Evolutionary conservation across 352 stramenopile genomes (phyloP).

Genomic region (Phytopythium sindhum): DNA sequence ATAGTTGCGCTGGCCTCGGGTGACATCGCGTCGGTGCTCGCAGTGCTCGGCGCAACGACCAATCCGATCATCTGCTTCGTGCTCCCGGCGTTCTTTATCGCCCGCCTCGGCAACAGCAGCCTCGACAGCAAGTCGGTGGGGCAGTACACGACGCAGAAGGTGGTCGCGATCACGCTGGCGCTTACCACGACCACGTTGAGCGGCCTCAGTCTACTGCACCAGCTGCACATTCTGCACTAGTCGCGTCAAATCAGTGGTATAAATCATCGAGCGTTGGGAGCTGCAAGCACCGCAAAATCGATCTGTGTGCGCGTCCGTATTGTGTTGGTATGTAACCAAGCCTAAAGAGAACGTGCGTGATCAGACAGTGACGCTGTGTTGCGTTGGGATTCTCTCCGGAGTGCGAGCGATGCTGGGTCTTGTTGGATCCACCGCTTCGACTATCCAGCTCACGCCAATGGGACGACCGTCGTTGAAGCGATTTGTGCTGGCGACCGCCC

Average conservation of each 20-base stretch:
- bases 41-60: slow-evolving; percentile 75
- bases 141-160: slow-evolving; percentile 38
- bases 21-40: slow-evolving; percentile 84
- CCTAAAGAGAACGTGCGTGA: no score
- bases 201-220: slow-evolving; percentile 55
- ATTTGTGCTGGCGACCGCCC: no score
- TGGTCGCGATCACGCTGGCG: slow-evolving; percentile 40
- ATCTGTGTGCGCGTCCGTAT: not conserved
- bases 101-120: slow-evolving; percentile 29
- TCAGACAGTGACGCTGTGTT: no score
- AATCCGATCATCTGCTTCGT: slow-evolving; percentile 89
- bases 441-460: no score
- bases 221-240: slow-evolving; percentile 27
- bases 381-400: no score
- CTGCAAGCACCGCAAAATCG: not conserved
- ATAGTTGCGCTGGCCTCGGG: slow-evolving; percentile 63
- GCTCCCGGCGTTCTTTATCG: slow-evolving; percentile 79
- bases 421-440: no score
- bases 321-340: no score
- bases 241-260: not conserved
- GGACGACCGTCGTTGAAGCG: no score
- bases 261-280: not conserved
- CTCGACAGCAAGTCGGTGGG: slow-evolving; percentile 18
- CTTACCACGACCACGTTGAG: slow-evolving; percentile 43
- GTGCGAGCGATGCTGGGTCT: no score